Percentiles rank a stretch among this genome's conserved stretches.
phyloP scores from a whole-genome alignment of 495 filamentous ascomycete species.

The Patellaria atrata region DNA sequence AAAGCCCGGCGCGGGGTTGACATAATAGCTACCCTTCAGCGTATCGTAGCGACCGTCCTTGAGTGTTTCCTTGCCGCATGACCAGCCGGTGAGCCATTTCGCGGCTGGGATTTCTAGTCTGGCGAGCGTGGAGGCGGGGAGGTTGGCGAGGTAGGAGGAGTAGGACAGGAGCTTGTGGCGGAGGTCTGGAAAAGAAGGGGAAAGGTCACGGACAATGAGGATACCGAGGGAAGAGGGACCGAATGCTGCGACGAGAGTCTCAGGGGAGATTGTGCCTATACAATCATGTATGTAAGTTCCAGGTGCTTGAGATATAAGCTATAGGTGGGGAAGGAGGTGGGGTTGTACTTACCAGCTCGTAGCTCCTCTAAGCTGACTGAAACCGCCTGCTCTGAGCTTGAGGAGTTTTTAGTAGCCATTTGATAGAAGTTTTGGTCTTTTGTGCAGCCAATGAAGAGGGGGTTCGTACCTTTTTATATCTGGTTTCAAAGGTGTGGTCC shows the following conservation, averaged over 20 bases:
- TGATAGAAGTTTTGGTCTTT: too few relatives aligned
- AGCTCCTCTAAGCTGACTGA: constrained; percentile 42
- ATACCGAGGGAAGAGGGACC: constrained; percentile 87
- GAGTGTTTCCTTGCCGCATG: constrained; percentile 86
- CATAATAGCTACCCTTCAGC: constrained; percentile 90
- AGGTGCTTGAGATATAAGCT: constrained; percentile 1
- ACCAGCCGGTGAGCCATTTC: constrained; percentile 55
- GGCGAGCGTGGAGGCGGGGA: constrained; percentile 38
- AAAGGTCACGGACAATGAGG: constrained; percentile 76
- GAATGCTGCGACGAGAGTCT: constrained; percentile 73
- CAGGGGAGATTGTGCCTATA: constrained; percentile 58
- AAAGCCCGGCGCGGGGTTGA: constrained; percentile 69
- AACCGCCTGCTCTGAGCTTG: constrained; percentile 35
- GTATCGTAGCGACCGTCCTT: constrained; percentile 81
- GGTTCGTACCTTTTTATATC: too few relatives aligned
- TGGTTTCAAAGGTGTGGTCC: too few relatives aligned
- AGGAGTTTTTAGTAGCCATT: too few relatives aligned
- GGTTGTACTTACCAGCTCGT: constrained; percentile 22
- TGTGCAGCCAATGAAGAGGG: too few relatives aligned
- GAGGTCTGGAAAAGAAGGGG: constrained; percentile 49
- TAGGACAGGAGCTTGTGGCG: constrained; percentile 66
- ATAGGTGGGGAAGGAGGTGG: constrained; percentile 10
- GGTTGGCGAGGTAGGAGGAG: constrained; percentile 76
- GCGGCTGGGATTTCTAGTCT: constrained; percentile 48
- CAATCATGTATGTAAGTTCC: constrained; percentile 18